Percentiles rank a stretch among this genome's conserved stretches.
These are phyloP conservation scores for Narthecium ossifragum DNA, from an alignment of 106 monocot species.

Conservation along the genomic window DNA sequence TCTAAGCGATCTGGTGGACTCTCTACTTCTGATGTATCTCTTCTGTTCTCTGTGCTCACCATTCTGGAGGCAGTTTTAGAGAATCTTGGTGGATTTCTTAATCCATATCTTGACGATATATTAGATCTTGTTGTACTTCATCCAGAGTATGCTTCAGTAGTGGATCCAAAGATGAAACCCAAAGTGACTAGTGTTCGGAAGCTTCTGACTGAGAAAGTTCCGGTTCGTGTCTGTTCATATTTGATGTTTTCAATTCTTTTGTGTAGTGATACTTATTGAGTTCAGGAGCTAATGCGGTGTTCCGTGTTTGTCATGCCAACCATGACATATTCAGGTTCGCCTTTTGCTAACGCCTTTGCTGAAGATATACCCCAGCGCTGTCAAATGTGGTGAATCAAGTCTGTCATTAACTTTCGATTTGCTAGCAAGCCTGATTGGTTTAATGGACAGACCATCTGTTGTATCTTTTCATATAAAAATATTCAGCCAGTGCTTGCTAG, in stretches of 20 bases:
- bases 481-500: slow-evolving; percentile 66
- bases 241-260: slow-evolving; percentile 2
- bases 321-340: slow-evolving; percentile 62
- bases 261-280: background rate
- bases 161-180: slow-evolving; percentile 46
- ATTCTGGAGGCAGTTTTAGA: slow-evolving; percentile 57
- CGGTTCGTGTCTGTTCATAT: slow-evolving; percentile 38
- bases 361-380: slow-evolving; percentile 41
- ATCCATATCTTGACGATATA: slow-evolving; percentile 78
- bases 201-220: slow-evolving; percentile 72
- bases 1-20: slow-evolving; percentile 11
- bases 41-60: slow-evolving; percentile 36
- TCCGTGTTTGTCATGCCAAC: slow-evolving; percentile 5
- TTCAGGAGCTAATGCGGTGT: no score
- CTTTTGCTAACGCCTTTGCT: slow-evolving; percentile 64
- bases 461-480: slow-evolving; percentile 65
- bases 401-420: slow-evolving; percentile 73
- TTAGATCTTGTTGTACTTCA: slow-evolving; percentile 68
- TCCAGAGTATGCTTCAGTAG: slow-evolving; percentile 42
- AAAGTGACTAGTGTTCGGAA: slow-evolving; percentile 56
- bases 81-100: slow-evolving; percentile 74
- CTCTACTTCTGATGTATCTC: slow-evolving; percentile 15
- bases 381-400: slow-evolving; percentile 65
- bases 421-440: slow-evolving; percentile 42
- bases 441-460: slow-evolving; percentile 75